Percentiles rank a stretch among this genome's conserved stretches.
These are phyloP conservation scores for Leccinellum rugosiceps DNA, from an alignment of 768 basidiomycete genomes.

Conservation along the genomic window DNA sequence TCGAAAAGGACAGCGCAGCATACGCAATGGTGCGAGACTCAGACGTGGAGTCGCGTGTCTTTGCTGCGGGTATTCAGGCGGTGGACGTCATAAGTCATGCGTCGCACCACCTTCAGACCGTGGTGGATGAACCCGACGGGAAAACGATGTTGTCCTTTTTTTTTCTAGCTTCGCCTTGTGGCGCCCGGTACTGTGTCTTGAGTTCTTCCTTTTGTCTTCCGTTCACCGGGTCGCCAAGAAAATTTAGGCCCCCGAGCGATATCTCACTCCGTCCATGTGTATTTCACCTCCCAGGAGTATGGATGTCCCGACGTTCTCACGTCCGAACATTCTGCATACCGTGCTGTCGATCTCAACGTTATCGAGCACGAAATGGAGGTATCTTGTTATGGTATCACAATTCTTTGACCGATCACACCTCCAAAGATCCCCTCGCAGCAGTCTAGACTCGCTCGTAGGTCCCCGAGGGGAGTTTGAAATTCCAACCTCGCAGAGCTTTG, in stretches of 20 bases:
- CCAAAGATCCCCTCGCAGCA: neutral
- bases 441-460: constrained; percentile 21
- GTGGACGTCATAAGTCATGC: constrained; percentile 3
- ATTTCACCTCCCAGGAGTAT: constrained; percentile 1
- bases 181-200: constrained; percentile 2
- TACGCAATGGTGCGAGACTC: constrained; percentile 1
- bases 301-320: constrained; percentile 17
- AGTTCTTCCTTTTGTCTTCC: neutral
- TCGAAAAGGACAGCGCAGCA: constrained; percentile 5
- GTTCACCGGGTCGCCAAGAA: constrained; percentile 9
- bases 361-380: constrained; percentile 15
- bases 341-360: constrained; percentile 14
- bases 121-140: constrained; percentile 2
- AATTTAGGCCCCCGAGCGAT: constrained; percentile 5
- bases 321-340: constrained; percentile 6
- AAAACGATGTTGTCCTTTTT: constrained; percentile 1
- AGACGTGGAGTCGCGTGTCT: constrained; percentile 3
- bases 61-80: neutral
- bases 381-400: constrained; percentile 13
- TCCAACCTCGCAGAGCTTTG: constrained; percentile 11
- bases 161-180: constrained; percentile 1
- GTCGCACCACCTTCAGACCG: neutral
- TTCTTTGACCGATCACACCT: constrained; percentile 16
- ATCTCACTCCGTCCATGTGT: constrained; percentile 5
- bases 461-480: constrained; percentile 26